These are phyloP conservation scores for Phytophthora melonis DNA, from an alignment of 352 stramenopile species.

Conservation along the genomic window DNA sequence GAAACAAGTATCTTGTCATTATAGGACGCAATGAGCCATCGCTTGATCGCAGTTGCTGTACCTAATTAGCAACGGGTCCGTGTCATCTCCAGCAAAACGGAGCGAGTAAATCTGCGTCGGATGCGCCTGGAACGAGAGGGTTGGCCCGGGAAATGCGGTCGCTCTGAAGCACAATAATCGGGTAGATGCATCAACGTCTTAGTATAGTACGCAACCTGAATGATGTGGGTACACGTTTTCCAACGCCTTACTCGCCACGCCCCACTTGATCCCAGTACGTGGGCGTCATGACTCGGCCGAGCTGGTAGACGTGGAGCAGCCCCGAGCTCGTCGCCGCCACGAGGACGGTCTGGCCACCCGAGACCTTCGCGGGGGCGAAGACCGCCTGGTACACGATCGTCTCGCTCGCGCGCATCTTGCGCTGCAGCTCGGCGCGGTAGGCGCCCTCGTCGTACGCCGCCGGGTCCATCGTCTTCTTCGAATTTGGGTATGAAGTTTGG, in stretches of 20 bases:
- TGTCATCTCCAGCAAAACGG: conserved; percentile 64
- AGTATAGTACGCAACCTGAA: background rate
- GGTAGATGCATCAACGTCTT: background rate
- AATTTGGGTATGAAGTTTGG: background rate
- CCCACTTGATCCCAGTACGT: conserved; percentile 61
- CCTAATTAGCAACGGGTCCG: conserved; percentile 71
- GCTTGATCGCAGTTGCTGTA: conserved; percentile 16
- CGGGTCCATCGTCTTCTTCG: conserved; percentile 51
- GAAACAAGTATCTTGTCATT: conserved; percentile 9
- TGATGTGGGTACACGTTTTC: conserved; percentile 15
- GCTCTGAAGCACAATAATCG: conserved; percentile 29
- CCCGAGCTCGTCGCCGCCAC: conserved; percentile 76
- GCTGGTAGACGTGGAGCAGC: conserved; percentile 65
- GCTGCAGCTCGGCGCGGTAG: conserved; percentile 60
- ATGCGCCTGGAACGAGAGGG: conserved; percentile 74
- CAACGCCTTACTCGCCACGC: conserved; percentile 41
- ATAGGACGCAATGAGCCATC: conserved; percentile 3
- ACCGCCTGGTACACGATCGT: conserved; percentile 61
- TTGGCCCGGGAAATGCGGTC: conserved; percentile 53
- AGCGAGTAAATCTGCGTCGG: conserved; percentile 81
- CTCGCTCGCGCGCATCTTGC: conserved; percentile 61
- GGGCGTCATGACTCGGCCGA: conserved; percentile 53
- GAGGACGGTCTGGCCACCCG: conserved; percentile 49
- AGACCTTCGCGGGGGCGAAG: conserved; percentile 51
- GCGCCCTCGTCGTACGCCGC: conserved; percentile 64